Base-by-base conservation (phyloP, 2,329 filamentous ascomycete species). In the Hypoxylon rubiginosum region DNA sequence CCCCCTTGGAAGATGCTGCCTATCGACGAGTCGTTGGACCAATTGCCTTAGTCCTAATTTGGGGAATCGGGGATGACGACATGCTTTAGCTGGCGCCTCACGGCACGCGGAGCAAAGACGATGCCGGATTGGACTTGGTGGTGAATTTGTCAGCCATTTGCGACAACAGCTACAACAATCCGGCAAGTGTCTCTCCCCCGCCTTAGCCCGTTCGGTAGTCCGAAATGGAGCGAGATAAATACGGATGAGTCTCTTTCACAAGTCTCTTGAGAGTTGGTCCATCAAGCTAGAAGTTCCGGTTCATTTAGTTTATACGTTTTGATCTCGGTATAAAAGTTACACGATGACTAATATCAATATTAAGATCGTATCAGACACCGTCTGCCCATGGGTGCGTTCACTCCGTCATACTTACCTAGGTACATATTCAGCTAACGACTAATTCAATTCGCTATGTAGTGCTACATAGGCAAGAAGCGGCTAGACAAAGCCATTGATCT, bases 381-480 rank as follows among this genome's bases (percentile, higher is more conserved):
- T 96, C 72, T 97, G 93, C 77, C 91, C 92, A 4, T 86, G 83
- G 76, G 81, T 83, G 71, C 68, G 80, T 70, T 30, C 52, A 19
- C 41, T 36, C 15, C 28, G n/a, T n/a, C n/a, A n/a, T 21, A 46
- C 19, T 48, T 36, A n/a, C 52, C 21, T 24, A 32, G 43, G n/a
- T n/a, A n/a, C n/a, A n/a, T n/a, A n/a, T n/a, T 48, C 72, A 55
- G 15, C 36, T 32, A 30, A 36, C 41, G 52, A 71, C 49, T 64
- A 55, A 62, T 7, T 62, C 68, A 71, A 57, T 80, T 75, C 60
- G 11, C 13, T 24, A 9, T 6, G 13, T 80, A 88, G 86, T 92
- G 93, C 84, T 96, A 94, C 78, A 83, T 97, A 15, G 93, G 93
- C 78, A 91, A 92, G 76, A 89, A 89, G 68, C 89, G 92, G 39